phyloP scores from a whole-genome alignment of 345 rosid species.

The Salix exigua region DNA sequence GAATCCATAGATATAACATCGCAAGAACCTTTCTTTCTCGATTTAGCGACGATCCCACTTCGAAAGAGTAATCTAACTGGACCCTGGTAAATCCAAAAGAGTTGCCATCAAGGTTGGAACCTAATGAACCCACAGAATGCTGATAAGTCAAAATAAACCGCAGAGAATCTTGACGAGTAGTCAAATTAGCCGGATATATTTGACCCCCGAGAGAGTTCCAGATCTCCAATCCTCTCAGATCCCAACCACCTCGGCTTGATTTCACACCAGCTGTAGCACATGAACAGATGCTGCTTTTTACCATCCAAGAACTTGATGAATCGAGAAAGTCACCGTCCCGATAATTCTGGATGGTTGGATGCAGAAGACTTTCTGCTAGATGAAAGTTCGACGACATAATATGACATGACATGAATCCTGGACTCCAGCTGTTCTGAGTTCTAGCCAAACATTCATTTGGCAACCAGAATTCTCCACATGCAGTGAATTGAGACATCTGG shows the following conservation, averaged over 20 bases:
- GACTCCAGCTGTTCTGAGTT: neutral
- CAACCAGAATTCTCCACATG: neutral
- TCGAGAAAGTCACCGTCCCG: neutral
- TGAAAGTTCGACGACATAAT: neutral
- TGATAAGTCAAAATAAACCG: slow-evolving; percentile 7
- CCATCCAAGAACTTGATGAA: neutral
- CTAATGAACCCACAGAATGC: neutral
- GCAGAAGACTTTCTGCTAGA: neutral
- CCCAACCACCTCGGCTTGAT: slow-evolving; percentile 8
- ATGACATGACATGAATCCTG: neutral
- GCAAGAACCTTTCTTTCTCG: neutral
- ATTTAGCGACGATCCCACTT: neutral
- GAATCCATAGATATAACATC: neutral
- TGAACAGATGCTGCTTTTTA: neutral
- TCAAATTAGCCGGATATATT: slow-evolving; percentile 4
- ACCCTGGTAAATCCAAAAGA: neutral
- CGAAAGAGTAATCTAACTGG: neutral
- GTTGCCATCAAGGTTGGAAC: neutral
- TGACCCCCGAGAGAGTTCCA: slow-evolving; percentile 3
- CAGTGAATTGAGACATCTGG: slow-evolving; percentile 22
- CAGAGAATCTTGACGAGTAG: neutral
- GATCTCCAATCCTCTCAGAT: neutral
- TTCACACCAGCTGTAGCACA: neutral
- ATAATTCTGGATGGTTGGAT: neutral
- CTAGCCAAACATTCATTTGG: neutral